Evolutionary conservation across 2,329 filamentous ascomycete genomes (phyloP), one percentile per base, ranked within the genome.

Genomic region (Dactylellina cionopaga): DNA sequence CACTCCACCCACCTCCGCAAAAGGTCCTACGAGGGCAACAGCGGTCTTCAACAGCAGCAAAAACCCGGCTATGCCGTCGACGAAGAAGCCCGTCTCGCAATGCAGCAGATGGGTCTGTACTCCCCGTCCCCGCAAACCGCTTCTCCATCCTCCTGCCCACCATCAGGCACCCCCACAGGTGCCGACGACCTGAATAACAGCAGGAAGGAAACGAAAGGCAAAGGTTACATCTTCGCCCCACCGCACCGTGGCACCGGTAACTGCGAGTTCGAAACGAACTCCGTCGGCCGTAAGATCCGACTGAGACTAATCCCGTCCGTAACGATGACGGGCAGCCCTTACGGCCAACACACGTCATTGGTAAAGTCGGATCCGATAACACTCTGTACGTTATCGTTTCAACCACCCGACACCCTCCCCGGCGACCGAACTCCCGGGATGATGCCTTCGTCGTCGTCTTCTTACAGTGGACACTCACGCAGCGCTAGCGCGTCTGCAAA

Each of bases 251-350:
- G 55, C 13, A 56, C 35, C 13, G 69, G 69, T 5, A 66, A 44
- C n/a, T 74, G 69, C 35, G 69, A 74, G 35, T 74, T 74, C 35
- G 69, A 74, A 35, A 74, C 62, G 7, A 66, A 74, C 47, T 46
- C 54, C 11, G 55, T 62, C 5, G 69, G 69, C 17, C 54, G 69
- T 4, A 66, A 68, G 33, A 74, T 74, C 33, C 46, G 63, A 27
- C 46, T 74, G 25, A 35, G 54, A 6, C 49, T 74, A 2, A 52
- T 59, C 52, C 68, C 68, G 39, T 52, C 59, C 1, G 39, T n/a
- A 27, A 72, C 59, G 6, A 60, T 51, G 2, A 54, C 52, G 4
- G 68, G 68, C 27, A 72, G 68, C n/a, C 68, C 68, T 5, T 72
- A 64, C 43, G 68, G 68, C 15, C 55, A n/a, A n/a, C 19, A 72